Conservation (phyloP, 805 yeast genomes). For the Yamadazyma phyllophila region DNA sequence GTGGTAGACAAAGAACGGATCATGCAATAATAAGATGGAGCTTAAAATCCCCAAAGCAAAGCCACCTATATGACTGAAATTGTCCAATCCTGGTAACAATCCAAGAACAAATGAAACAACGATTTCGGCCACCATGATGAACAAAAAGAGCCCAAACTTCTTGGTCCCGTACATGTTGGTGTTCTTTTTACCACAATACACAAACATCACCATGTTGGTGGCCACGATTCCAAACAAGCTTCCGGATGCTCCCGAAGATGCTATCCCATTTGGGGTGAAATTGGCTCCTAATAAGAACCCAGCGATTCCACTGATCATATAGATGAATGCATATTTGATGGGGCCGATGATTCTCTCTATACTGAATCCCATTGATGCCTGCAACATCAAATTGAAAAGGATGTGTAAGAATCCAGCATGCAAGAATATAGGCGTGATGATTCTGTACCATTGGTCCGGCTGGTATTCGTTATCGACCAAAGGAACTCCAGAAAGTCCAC, state of each 20-base stretch:
- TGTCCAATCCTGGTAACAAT: conserved; percentile 69
- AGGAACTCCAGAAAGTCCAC: conserved; percentile 56
- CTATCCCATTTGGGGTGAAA: conserved; percentile 63
- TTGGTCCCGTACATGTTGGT: conserved; percentile 45
- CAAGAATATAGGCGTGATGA: conserved; percentile 65
- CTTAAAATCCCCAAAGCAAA: conserved; percentile 57
- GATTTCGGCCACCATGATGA: conserved; percentile 53
- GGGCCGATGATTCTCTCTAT: conserved; percentile 59
- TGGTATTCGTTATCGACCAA: conserved; percentile 27
- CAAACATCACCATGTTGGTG: conserved; percentile 53
- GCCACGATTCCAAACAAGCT: conserved; percentile 70
- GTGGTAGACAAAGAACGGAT: conserved; percentile 49
- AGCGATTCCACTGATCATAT: conserved; percentile 58
- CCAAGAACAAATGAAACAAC: conserved; percentile 61
- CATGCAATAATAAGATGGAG: conserved; percentile 50
- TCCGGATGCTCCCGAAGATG: conserved; percentile 71
- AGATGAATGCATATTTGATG: conserved; percentile 51
- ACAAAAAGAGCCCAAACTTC: conserved; percentile 45
- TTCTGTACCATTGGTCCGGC: conserved; percentile 69
- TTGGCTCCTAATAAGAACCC: conserved; percentile 71
- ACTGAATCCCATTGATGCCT: conserved; percentile 57
- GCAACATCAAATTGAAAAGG: conserved; percentile 58
- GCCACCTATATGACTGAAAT: conserved; percentile 75
- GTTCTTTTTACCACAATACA: conserved; percentile 51
- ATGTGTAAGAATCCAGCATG: conserved; percentile 77